Conservation (phyloP, 305 asterid genomes). For the Andrographis paniculata region DNA sequence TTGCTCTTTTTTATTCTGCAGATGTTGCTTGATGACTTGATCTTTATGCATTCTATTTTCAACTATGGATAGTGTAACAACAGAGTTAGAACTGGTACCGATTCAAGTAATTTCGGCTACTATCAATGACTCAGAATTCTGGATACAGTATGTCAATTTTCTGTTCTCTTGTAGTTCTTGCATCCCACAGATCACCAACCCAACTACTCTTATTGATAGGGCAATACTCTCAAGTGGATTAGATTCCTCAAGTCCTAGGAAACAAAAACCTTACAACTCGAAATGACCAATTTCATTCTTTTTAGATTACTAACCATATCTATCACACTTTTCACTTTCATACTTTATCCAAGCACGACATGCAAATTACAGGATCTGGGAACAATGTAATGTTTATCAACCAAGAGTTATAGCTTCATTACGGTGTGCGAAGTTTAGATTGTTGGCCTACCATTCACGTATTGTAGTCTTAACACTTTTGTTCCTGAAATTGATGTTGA, state of each 20-base stretch:
- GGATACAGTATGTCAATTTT: background rate
- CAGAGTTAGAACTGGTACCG: conserved; percentile 4
- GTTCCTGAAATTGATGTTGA: no score
- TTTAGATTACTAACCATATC: no score
- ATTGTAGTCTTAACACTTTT: conserved; percentile 3
- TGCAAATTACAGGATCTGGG: conserved; percentile 12
- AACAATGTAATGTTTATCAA: conserved; percentile 5
- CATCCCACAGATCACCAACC: background rate
- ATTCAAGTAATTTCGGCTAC: background rate
- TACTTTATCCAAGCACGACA: background rate
- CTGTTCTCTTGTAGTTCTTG: background rate
- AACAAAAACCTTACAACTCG: background rate
- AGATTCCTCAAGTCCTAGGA: no score
- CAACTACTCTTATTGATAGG: no score
- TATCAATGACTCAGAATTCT: conserved; percentile 4
- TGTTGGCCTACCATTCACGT: conserved; percentile 1
- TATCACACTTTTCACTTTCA: no score
- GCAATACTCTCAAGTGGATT: background rate
- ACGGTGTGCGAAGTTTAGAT: conserved; percentile 2
- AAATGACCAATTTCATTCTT: background rate
- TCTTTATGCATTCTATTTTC: background rate
- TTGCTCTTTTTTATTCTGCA: conserved; percentile 9
- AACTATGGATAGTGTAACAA: conserved; percentile 5
- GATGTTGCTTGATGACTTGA: conserved; percentile 9
- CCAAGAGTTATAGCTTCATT: conserved; percentile 8